Conservation (phyloP, 768 basidiomycete genomes). For the Pleurotus giganteus region DNA sequence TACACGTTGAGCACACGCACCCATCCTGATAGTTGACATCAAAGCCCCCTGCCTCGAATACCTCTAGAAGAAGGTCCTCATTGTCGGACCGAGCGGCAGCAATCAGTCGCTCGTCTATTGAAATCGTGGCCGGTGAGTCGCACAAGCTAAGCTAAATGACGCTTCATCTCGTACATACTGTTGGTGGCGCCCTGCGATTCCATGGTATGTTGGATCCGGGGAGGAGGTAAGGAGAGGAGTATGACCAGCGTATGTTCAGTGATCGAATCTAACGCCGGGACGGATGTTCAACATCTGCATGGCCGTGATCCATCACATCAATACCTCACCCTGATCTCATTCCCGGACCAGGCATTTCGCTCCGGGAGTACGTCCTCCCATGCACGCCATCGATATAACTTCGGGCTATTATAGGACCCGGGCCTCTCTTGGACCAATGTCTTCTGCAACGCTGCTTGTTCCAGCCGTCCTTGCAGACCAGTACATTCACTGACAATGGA, state of each 20-base stretch:
- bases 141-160: background rate
- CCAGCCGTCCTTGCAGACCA: background rate
- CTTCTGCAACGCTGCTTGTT: background rate
- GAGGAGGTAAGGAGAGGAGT: too few relatives aligned
- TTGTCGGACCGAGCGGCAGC: conserved; percentile 74
- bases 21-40: conserved; percentile 81
- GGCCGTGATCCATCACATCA: background rate
- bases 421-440: background rate
- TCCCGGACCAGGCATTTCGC: background rate
- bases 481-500: conserved; percentile 5
- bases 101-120: conserved; percentile 66
- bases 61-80: conserved; percentile 60
- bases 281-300: background rate
- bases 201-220: conserved; percentile 15
- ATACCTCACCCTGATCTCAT: background rate
- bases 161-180: conserved; percentile 21
- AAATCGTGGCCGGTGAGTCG: conserved; percentile 1
- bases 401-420: background rate
- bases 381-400: background rate
- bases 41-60: conserved; percentile 54
- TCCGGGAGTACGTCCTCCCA: background rate
- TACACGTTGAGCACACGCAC: conserved; percentile 40
- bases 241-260: conserved; percentile 10
- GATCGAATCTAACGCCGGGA: conserved; percentile 6
- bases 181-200: conserved; percentile 25